phyloP scores from a whole-genome alignment of 1,139 yeast genomes.

The Pichia sp. region DNA sequence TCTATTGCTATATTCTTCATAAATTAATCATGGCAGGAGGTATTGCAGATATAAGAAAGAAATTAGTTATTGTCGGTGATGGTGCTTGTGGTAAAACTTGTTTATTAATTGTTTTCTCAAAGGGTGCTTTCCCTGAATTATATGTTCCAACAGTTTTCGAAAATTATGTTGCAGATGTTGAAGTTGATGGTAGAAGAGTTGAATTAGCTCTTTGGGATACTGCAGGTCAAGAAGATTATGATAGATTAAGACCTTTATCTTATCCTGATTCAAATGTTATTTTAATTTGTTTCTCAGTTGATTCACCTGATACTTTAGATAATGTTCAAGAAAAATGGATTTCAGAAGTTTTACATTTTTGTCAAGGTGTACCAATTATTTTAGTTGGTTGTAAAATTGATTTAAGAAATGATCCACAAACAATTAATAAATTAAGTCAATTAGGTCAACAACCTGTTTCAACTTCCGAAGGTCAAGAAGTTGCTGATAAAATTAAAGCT shows the following conservation, averaged over 20 bases:
- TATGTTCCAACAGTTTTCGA: constrained; percentile 95
- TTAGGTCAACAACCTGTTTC: constrained; percentile 74
- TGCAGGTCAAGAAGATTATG: constrained; percentile 97
- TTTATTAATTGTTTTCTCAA: constrained; percentile 78
- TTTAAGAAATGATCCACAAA: constrained; percentile 73
- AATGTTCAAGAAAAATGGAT: constrained; percentile 95
- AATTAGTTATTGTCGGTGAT: constrained; percentile 80
- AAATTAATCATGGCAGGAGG: constrained; percentile 10
- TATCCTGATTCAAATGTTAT: constrained; percentile 93
- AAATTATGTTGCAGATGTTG: constrained; percentile 90
- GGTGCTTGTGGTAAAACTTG: constrained; percentile 87
- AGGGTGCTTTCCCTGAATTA: constrained; percentile 93
- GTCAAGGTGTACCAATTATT: constrained; percentile 92
- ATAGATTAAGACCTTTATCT: constrained; percentile 86
- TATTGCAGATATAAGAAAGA: constrained; percentile 60
- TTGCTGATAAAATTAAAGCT: constrained; percentile 85
- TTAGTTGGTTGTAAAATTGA: constrained; percentile 91
- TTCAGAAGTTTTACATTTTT: constrained; percentile 87
- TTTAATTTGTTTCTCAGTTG: constrained; percentile 85
- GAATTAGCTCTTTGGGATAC: constrained; percentile 97
- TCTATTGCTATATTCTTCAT: no score
- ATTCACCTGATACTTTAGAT: constrained; percentile 86
- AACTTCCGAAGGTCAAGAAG: constrained; percentile 71
- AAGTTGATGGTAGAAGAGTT: constrained; percentile 89
- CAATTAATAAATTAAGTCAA: constrained; percentile 68